Percentiles rank a stretch among this genome's conserved stretches.
phyloP scores from a whole-genome alignment of 768 basidiomycete species.

The Rhizopogon vinicolor region DNA sequence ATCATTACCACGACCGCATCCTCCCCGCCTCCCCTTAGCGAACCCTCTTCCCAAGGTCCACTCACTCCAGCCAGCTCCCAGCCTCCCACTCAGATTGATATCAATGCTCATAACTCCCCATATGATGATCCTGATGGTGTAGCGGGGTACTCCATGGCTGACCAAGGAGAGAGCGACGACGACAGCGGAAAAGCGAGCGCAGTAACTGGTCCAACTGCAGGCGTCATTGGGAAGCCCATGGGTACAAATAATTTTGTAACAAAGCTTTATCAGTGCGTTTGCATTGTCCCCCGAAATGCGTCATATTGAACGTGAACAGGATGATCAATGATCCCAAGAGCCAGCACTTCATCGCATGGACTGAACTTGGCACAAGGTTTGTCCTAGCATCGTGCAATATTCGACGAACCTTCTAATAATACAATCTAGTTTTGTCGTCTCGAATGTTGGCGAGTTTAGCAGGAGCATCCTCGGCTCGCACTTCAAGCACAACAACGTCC shows the following conservation, averaged over 20 bases:
- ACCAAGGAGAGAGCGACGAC: constrained; percentile 8
- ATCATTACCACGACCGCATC: constrained; percentile 28
- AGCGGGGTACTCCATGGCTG: constrained; percentile 17
- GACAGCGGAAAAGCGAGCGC: constrained; percentile 13
- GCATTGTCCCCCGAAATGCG: background rate
- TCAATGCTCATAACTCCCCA: constrained; percentile 22
- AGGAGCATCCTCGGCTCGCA: constrained; percentile 80
- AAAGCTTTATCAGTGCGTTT: constrained; percentile 77
- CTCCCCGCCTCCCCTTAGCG: constrained; percentile 20
- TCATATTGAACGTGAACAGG: constrained; percentile 30
- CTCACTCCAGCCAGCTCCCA: constrained; percentile 15
- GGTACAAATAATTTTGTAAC: constrained; percentile 80
- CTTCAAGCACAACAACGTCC: constrained; percentile 87
- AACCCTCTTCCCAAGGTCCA: constrained; percentile 19
- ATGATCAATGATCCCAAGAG: constrained; percentile 87
- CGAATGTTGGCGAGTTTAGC: constrained; percentile 83
- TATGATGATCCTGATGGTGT: constrained; percentile 62
- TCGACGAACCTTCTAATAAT: background rate
- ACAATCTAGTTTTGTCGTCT: constrained; percentile 64
- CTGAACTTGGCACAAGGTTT: constrained; percentile 68
- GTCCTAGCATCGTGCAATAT: background rate
- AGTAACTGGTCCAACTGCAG: constrained; percentile 38
- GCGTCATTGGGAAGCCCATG: constrained; percentile 61
- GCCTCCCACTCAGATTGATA: constrained; percentile 22
- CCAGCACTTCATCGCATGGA: constrained; percentile 78